Conservation (phyloP, 2,329 filamentous ascomycete species). For the Trichoderma semiorbis region DNA sequence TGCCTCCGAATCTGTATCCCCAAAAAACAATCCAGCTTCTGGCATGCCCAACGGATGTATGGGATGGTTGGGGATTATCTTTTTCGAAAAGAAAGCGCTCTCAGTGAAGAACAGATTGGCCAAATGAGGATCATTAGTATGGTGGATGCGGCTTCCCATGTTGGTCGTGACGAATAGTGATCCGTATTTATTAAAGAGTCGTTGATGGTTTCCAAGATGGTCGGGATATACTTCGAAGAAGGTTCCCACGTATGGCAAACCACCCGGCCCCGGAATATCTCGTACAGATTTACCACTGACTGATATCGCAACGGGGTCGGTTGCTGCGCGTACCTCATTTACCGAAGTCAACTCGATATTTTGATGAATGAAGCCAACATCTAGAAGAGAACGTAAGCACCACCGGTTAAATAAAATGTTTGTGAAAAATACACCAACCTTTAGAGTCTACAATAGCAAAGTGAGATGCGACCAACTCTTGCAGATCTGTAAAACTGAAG, state of each 20-base stretch:
- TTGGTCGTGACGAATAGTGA: constrained; percentile 50
- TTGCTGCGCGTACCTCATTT: constrained; percentile 35
- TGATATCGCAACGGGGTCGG: constrained; percentile 39
- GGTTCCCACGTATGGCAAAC: constrained; percentile 49
- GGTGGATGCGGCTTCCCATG: constrained; percentile 48
- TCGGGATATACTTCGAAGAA: constrained; percentile 55
- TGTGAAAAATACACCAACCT: constrained; percentile 26
- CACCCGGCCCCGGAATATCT: constrained; percentile 47
- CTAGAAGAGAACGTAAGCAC: neutral
- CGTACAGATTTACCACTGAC: constrained; percentile 48
- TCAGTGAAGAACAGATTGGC: constrained; percentile 47
- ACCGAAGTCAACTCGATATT: constrained; percentile 16
- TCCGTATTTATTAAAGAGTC: constrained; percentile 51
- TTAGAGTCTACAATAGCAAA: constrained; percentile 43
- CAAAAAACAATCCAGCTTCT: constrained; percentile 43
- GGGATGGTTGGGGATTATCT: constrained; percentile 49
- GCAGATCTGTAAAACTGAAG: constrained; percentile 35
- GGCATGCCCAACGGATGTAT: constrained; percentile 41
- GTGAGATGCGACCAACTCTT: constrained; percentile 38
- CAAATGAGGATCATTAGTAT: constrained; percentile 48
- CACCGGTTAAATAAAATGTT: neutral
- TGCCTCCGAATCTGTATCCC: constrained; percentile 49
- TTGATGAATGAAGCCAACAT: neutral
- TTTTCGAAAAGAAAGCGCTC: constrained; percentile 51
- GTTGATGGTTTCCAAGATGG: constrained; percentile 54